Conservation (phyloP, 805 yeast genomes). For the Saturnispora ahearnii region DNA sequence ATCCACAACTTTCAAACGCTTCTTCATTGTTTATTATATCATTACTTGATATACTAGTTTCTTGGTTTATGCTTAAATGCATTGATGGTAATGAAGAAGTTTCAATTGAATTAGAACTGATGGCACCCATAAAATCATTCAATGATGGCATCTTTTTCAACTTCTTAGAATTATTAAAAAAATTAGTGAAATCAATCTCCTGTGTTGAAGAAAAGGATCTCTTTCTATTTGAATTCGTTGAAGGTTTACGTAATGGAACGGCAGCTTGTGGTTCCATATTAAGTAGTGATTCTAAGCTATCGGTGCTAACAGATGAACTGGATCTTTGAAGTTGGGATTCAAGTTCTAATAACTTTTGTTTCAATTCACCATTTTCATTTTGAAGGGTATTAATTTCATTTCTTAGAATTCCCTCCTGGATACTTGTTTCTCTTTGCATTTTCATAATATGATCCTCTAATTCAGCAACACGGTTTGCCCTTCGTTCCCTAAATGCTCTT, state of each 20-base stretch:
- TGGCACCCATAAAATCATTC: slow-evolving; percentile 9
- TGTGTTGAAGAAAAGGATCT: slow-evolving; percentile 7
- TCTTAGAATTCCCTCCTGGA: slow-evolving; percentile 45
- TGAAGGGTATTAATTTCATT: slow-evolving; percentile 43
- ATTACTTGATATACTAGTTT: neutral
- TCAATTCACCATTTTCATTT: slow-evolving; percentile 36
- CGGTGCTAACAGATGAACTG: neutral
- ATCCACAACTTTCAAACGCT: slow-evolving; percentile 71
- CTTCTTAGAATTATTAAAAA: slow-evolving; percentile 24
- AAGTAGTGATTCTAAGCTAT: slow-evolving; percentile 5
- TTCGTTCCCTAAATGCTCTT: slow-evolving; percentile 78
- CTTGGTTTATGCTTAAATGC: neutral
- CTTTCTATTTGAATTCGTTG: neutral
- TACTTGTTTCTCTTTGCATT: slow-evolving; percentile 57
- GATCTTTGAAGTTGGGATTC: slow-evolving; percentile 14
- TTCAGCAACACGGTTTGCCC: slow-evolving; percentile 75
- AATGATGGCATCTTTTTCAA: slow-evolving; percentile 16
- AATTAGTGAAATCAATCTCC: slow-evolving; percentile 53
- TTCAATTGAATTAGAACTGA: neutral
- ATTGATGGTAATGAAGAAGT: slow-evolving; percentile 2
- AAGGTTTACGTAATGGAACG: slow-evolving; percentile 39
- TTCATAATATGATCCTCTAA: slow-evolving; percentile 61
- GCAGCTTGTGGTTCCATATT: slow-evolving; percentile 54
- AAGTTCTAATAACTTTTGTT: slow-evolving; percentile 24
- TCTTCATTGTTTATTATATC: slow-evolving; percentile 13